Evolutionary conservation across 768 basidiomycete species (phyloP).

Genomic region (Thelephora aurantiotincta): DNA sequence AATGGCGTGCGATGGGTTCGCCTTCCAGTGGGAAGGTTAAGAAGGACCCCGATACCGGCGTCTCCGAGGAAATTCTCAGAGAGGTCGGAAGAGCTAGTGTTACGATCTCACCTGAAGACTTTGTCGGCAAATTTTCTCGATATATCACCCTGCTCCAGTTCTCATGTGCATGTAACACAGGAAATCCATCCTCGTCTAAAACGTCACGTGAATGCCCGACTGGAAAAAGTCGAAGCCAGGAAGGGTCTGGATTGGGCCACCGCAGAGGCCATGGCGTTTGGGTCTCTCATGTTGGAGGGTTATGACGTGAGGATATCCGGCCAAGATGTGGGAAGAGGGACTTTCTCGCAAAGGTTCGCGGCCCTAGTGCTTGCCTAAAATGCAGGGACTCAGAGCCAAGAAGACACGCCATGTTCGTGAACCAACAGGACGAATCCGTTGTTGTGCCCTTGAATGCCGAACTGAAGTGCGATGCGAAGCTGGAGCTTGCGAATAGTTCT

Average conservation of each 20-base stretch:
- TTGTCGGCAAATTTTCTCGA: constrained; percentile 33
- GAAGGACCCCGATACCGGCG: constrained; percentile 54
- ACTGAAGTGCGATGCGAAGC: constrained; percentile 42
- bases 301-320: constrained; percentile 82
- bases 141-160: neutral
- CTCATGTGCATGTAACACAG: constrained; percentile 20
- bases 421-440: constrained; percentile 72
- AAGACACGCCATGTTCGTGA: constrained; percentile 83
- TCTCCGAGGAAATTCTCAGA: constrained; percentile 33
- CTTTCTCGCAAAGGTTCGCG: constrained; percentile 63
- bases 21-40: constrained; percentile 40
- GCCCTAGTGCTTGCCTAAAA: neutral
- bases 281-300: constrained; percentile 71
- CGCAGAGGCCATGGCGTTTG: constrained; percentile 85
- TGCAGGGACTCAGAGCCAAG: neutral
- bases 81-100: constrained; percentile 61
- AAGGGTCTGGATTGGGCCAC: constrained; percentile 81
- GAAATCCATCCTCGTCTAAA: constrained; percentile 69
- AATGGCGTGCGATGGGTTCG: constrained; percentile 51
- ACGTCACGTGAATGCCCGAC: constrained; percentile 63
- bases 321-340: constrained; percentile 86
- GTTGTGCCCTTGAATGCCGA: constrained; percentile 71
- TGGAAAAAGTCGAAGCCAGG: constrained; percentile 54
- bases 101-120: constrained; percentile 29
- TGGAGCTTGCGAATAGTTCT: constrained; percentile 89